Evolutionary conservation across 345 rosid species (phyloP).

Genomic region (Citrus mangshanensis): DNA sequence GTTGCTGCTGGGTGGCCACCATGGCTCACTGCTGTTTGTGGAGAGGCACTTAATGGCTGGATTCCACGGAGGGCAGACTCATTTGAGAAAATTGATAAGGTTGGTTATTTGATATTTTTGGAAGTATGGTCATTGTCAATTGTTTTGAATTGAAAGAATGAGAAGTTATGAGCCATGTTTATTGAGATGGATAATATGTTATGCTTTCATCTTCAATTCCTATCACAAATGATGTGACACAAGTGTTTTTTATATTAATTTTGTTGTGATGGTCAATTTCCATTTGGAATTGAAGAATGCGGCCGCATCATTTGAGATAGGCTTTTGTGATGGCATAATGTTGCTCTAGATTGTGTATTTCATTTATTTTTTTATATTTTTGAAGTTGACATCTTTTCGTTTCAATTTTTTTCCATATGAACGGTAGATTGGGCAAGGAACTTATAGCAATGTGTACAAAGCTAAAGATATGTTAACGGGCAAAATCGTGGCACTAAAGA

Average conservation of each 20-base stretch:
- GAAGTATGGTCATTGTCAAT: not conserved
- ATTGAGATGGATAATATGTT: not conserved
- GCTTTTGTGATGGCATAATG: not conserved
- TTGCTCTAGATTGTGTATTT: not conserved
- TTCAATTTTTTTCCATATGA: conserved; percentile 6
- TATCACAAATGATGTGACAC: not conserved
- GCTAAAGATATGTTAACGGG: conserved; percentile 77
- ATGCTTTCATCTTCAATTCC: conserved; percentile 4
- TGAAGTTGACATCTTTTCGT: conserved; percentile 1
- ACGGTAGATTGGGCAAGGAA: conserved; percentile 91
- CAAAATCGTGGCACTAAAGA: conserved; percentile 86
- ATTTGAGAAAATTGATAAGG: conserved; percentile 98
- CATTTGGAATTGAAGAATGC: not conserved
- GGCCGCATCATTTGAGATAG: conserved; percentile 12
- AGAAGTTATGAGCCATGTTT: conserved; percentile 6
- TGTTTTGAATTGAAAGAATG: conserved; percentile 1
- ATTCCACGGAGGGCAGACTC: conserved; percentile 88
- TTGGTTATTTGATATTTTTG: conserved; percentile 18
- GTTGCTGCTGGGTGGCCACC: conserved; percentile 99
- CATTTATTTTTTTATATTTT: conserved; percentile 3
- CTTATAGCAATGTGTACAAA: conserved; percentile 96
- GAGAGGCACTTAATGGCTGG: conserved; percentile 97
- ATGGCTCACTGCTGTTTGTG: conserved; percentile 89
- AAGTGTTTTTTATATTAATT: not conserved
- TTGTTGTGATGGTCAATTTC: not conserved